A percentile compares a stretch with the other conserved stretches of the same genome.
Conservation (phyloP, 306 rosid genomes). For the Comarum palustre region DNA sequence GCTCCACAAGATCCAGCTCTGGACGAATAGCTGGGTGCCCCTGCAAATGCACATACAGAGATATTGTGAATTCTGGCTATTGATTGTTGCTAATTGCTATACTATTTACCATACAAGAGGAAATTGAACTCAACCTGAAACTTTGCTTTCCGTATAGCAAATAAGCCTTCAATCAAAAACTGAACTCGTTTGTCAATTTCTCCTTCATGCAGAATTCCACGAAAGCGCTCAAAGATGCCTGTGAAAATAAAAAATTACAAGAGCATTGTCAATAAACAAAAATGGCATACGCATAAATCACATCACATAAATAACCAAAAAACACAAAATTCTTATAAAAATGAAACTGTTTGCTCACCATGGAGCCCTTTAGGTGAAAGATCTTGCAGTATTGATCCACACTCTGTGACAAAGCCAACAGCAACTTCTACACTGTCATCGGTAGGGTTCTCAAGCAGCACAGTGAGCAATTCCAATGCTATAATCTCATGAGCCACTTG, state of each 20-base stretch:
- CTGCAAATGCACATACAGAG: constrained; percentile 26
- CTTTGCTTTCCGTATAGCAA: constrained; percentile 85
- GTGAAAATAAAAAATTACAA: constrained; percentile 15
- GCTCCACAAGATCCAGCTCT: constrained; percentile 57
- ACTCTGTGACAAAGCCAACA: constrained; percentile 90
- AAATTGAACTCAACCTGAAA: constrained; percentile 56
- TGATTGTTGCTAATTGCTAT: constrained; percentile 14
- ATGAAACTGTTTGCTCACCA: constrained; percentile 54
- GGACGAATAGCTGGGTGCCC: constrained; percentile 66
- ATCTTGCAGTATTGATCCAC: constrained; percentile 83
- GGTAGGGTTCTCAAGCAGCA: constrained; percentile 84
- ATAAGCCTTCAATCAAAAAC: constrained; percentile 81
- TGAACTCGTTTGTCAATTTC: constrained; percentile 91
- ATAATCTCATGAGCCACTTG: constrained; percentile 90
- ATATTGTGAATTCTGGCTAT: constrained; percentile 5
- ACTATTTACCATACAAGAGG: constrained; percentile 1
- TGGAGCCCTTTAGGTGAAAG: constrained; percentile 88
- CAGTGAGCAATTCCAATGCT: constrained; percentile 83
- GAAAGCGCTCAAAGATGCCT: constrained; percentile 97
- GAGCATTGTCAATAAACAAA: not conserved
- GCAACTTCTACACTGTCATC: constrained; percentile 98
- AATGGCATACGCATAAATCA: not conserved
- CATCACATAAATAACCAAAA: not conserved
- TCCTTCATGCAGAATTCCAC: constrained; percentile 96
- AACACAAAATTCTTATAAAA: not conserved